Percentiles rank a stretch among this genome's conserved stretches.
Evolutionary conservation across 2,329 filamentous ascomycete species (phyloP).

Genomic region (Aaosphaeria arxii): DNA sequence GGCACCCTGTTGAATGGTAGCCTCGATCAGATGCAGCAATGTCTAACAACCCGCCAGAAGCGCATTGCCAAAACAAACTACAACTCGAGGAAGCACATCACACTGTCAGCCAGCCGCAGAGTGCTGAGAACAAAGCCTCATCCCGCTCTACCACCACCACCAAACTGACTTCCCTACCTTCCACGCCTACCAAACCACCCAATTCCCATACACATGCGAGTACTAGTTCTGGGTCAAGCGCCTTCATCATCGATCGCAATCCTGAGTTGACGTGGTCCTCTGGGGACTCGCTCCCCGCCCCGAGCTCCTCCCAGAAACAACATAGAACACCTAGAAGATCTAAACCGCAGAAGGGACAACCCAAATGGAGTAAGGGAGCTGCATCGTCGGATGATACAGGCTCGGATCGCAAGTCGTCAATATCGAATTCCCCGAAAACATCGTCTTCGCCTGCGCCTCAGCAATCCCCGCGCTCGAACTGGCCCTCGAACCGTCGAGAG

Average conservation of each 20-base stretch:
- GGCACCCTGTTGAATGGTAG: not conserved
- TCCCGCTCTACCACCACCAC: not conserved
- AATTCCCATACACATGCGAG: constrained; percentile 23
- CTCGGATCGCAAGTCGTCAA: constrained; percentile 19
- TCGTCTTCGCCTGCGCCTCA: constrained; percentile 6
- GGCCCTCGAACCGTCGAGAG: constrained; percentile 14
- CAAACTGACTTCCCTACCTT: constrained; percentile 7
- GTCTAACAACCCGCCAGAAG: not conserved
- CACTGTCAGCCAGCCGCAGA: too few species aligned
- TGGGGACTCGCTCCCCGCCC: constrained; percentile 21
- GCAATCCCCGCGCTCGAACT: constrained; percentile 12
- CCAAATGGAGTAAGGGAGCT: constrained; percentile 29
- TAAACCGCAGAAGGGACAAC: constrained; percentile 20
- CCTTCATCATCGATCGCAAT: constrained; percentile 19
- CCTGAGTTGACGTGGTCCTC: constrained; percentile 31
- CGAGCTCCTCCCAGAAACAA: constrained; percentile 22
- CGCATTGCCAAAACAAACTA: not conserved
- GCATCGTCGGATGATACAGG: constrained; percentile 26
- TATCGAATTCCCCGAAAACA: constrained; percentile 15
- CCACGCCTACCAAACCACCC: constrained; percentile 6
- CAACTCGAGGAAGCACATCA: too few species aligned
- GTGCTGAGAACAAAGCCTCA: too few species aligned
- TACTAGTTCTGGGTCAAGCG: constrained; percentile 20
- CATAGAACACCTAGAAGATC: constrained; percentile 22
- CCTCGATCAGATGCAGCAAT: not conserved